Evolutionary conservation across 352 stramenopile species (phyloP), one percentile per base, ranked within the genome.

Genomic region (Chloridella minuta): DNA sequence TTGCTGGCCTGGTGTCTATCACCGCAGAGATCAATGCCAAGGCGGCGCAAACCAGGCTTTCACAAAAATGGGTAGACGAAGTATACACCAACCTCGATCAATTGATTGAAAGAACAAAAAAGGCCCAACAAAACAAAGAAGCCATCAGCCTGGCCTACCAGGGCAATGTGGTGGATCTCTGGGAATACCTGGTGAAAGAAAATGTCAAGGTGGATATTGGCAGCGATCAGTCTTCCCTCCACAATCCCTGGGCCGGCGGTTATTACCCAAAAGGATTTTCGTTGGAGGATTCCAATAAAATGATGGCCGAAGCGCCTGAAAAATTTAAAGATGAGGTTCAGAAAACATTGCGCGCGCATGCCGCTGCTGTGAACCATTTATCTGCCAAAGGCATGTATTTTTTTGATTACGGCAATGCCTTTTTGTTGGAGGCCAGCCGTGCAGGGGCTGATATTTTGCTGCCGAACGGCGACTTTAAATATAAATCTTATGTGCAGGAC

Each of bases 331-430:
- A 90, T 86, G 89, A 93, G 24, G 92, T 95, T 10, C 89, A 94
- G 86, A 90, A 92, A 51, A 92, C 90, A 86, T 89, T 95, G 86
- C 89, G 91, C 85, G 90, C 92, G 21, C 92, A 95, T 86, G 91
- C 93, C 2, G 85, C 87, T 10, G 92, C 92, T 2, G 90, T 95
- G 27, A 95, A 95, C 90, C 90, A 91, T 0, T 87, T 95, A 23
- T 92, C 91, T 0, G 86, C 88, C 18, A 89, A 91, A 85, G 92
- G 92, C 49, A 93, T 95, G 92, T 90, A 89, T 25, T 95, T 95
- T 89, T 95, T 91, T 91, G 92, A 95, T 88, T 95, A 95, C 87
- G 92, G 92, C 40, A 95, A 95, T 90, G 93, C 91, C 89, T 95
- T 95, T 89, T 87, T 94, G 28, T 87, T 94, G 4, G 91, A 95